Evolutionary conservation across 2,329 filamentous ascomycete species (phyloP), one percentile per base, ranked within the genome.

Genomic region (Pseudocercospora macadamiae): DNA sequence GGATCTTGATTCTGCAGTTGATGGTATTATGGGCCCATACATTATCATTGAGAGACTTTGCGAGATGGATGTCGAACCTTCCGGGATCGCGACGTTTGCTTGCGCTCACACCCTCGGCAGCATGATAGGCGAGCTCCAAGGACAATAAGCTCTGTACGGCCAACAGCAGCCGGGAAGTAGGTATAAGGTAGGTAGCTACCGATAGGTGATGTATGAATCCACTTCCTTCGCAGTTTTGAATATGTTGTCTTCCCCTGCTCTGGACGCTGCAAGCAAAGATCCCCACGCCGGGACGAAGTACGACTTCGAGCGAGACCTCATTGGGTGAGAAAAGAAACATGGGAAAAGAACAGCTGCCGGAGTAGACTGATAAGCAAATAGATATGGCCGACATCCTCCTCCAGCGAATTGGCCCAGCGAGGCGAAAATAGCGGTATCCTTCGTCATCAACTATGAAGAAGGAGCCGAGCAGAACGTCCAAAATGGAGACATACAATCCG

Each of bases 401-500:
- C 62, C 71, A 12, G 62, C 70, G 1, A 67, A 73, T 36, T 77
- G 76, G 76, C 76, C 76, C 14, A 74, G 74, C 56, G 68, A 72
- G 21, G 75, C 76, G 54, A 77, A 77, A 58, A 77, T 79, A 25
- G 75, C 75, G 6, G 73, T 77, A 1, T 76, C 75, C 0, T 77
- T 79, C 55, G 76, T 77, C 21, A 76, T 78, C 62, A 78, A 78
- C 66, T 77, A 78, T 52, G 76, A 78, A 62, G 75, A 77, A 66
- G 64, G 64, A 32, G 74, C 70, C 34, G 75, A 77, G 61, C 69
- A 73, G 16, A 71, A 64, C 23, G 73, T 77, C 3, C 62, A 76
- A 2, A 66, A 69, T n/a, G 76, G 76, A 19, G 76, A 79, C 55
- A 68, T 66, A 28, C 64, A 69, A 10, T 70, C 69, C 23, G 76